phyloP scores from a whole-genome alignment of 31 red algal species.

The Porphyra umbilicalis region DNA sequence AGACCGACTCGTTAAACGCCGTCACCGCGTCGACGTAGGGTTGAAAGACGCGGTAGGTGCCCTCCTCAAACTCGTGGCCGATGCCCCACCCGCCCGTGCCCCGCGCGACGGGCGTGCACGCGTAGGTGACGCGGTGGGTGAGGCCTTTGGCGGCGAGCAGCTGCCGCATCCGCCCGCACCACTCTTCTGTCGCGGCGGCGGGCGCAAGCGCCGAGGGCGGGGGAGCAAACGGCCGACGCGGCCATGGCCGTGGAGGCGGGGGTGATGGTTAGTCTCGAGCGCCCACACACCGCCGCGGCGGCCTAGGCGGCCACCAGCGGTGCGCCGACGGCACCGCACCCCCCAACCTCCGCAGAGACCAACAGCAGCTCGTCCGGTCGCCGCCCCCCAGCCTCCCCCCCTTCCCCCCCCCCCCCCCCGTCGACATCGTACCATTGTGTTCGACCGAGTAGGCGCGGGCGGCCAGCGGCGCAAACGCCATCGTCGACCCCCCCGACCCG shows the following conservation, averaged over 20 bases:
- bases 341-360: no score
- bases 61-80: conserved; percentile 27
- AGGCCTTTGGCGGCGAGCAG: background rate
- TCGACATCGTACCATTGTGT: conserved; percentile 16
- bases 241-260: no score
- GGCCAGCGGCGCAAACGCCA: conserved; percentile 30
- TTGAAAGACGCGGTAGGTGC: conserved; percentile 19
- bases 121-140: conserved; percentile 2
- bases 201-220: background rate
- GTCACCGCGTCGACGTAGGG: conserved; percentile 27
- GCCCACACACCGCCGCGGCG: no score
- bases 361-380: no score
- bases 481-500: conserved; percentile 41
- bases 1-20: conserved; percentile 6
- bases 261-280: no score
- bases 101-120: conserved; percentile 13
- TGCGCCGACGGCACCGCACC: no score
- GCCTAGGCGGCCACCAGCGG: no score
- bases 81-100: conserved; percentile 23
- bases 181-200: background rate
- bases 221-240: no score
- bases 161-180: background rate
- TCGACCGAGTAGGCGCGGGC: conserved; percentile 37
- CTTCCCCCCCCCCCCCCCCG: background rate
- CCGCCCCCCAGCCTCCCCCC: no score